Conservation (phyloP, 2,329 filamentous ascomycete genomes). For the Aspergillus pseudoviridinutans region DNA sequence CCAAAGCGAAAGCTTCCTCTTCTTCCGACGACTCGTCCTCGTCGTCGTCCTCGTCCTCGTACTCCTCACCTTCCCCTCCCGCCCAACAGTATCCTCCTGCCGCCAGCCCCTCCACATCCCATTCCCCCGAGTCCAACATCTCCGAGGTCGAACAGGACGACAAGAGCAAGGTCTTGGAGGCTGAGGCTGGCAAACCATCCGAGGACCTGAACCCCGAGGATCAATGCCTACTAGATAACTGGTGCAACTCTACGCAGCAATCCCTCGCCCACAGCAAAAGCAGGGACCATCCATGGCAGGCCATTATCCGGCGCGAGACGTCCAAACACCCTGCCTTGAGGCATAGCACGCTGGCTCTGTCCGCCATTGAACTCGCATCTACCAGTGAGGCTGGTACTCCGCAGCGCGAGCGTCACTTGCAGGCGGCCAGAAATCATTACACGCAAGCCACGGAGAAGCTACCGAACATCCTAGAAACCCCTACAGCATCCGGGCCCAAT, state of each 20-base stretch:
- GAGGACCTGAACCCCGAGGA: neutral
- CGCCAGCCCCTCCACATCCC: neutral
- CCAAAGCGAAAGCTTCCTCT: neutral
- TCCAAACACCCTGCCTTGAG: neutral
- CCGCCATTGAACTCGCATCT: constrained; percentile 1
- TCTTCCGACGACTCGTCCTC: neutral
- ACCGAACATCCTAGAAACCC: neutral
- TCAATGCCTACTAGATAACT: neutral
- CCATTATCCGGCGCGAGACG: constrained; percentile 3
- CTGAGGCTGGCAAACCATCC: neutral
- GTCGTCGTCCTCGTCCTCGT: neutral
- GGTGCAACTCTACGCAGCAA: neutral
- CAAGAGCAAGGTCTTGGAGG: neutral
- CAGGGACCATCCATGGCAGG: constrained; percentile 6
- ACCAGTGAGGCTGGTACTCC: neutral
- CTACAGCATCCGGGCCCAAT: neutral
- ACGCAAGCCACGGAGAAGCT: neutral
- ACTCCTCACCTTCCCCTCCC: neutral
- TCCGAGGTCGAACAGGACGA: neutral
- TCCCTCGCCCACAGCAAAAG: constrained; percentile 1
- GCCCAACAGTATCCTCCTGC: neutral
- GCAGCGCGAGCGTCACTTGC: neutral
- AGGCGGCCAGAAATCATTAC: neutral
- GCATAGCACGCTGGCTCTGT: constrained; percentile 6
- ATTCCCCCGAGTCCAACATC: neutral